phyloP scores from a whole-genome alignment of 75 land plant genomes.

The Adiantum capillusveneris region DNA sequence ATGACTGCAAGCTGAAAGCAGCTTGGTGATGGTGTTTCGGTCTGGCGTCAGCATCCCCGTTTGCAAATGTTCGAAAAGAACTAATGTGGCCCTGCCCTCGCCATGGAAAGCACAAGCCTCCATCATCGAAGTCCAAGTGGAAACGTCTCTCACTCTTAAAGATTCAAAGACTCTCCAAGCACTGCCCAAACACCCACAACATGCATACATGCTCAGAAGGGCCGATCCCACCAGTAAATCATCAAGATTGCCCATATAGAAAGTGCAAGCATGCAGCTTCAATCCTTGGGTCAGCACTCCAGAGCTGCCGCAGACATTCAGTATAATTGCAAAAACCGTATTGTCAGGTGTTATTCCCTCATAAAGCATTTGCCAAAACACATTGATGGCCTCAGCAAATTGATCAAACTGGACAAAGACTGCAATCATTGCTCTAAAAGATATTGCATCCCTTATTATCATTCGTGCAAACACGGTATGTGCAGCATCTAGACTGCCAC shows the following conservation, averaged over 20 bases:
- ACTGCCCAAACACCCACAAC: neutral
- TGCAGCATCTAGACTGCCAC: constrained; percentile 39
- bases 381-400: constrained; percentile 29
- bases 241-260: neutral
- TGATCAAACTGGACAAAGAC: constrained; percentile 54
- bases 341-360: constrained; percentile 30
- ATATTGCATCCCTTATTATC: constrained; percentile 30
- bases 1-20: constrained; percentile 22
- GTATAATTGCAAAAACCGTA: constrained; percentile 36
- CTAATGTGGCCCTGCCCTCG: constrained; percentile 3
- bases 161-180: neutral
- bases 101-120: constrained; percentile 7
- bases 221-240: neutral
- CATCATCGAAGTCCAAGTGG: constrained; percentile 2
- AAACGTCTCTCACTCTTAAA: neutral
- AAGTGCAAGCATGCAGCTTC: constrained; percentile 24
- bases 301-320: constrained; percentile 40
- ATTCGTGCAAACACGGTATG: constrained; percentile 40
- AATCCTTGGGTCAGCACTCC: constrained; percentile 34
- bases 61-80: constrained; percentile 16
- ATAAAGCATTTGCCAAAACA: constrained; percentile 39
- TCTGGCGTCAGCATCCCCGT: constrained; percentile 5
- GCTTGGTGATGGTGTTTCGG: constrained; percentile 3
- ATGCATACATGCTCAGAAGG: neutral
- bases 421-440: constrained; percentile 57